Evolutionary conservation across 495 filamentous ascomycete genomes (phyloP).

Genomic region (Xylaria bambusicola): DNA sequence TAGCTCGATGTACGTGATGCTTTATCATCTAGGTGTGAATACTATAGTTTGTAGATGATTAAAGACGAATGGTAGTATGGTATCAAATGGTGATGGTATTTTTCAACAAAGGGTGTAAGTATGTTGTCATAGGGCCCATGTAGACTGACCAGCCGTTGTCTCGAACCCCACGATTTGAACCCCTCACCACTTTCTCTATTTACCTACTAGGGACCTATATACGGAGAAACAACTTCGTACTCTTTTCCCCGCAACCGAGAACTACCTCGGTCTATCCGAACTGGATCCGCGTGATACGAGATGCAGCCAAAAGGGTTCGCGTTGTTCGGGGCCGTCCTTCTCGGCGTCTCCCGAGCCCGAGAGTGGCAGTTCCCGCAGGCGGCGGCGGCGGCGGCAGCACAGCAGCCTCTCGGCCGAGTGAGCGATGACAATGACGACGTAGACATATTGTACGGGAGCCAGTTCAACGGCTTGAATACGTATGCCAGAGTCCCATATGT

Average conservation of each 20-base stretch:
- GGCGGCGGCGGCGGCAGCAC: neutral
- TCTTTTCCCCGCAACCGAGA: neutral
- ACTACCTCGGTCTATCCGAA: neutral
- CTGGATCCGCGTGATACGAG: neutral
- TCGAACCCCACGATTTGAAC: neutral
- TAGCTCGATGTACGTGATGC: no score
- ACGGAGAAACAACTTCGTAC: no score
- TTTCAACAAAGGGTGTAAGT: no score
- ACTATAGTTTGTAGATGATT: no score
- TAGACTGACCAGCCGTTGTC: no score
- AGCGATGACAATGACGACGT: conserved; percentile 24
- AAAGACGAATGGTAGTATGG: no score
- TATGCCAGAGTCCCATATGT: conserved; percentile 78
- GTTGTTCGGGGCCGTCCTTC: neutral
- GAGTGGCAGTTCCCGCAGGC: conserved; percentile 30
- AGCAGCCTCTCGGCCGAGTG: conserved; percentile 17
- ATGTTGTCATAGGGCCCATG: no score
- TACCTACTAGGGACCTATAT: no score
- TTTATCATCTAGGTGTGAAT: no score
- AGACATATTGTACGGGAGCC: conserved; percentile 33
- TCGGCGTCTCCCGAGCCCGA: neutral
- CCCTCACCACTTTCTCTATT: neutral
- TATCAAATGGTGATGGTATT: no score
- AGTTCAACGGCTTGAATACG: conserved; percentile 70
- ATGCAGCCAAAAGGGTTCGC: neutral